These are phyloP conservation scores for Sarocladium brachiariae DNA, from an alignment of 2,329 filamentous ascomycete genomes.

Conservation along the genomic window DNA sequence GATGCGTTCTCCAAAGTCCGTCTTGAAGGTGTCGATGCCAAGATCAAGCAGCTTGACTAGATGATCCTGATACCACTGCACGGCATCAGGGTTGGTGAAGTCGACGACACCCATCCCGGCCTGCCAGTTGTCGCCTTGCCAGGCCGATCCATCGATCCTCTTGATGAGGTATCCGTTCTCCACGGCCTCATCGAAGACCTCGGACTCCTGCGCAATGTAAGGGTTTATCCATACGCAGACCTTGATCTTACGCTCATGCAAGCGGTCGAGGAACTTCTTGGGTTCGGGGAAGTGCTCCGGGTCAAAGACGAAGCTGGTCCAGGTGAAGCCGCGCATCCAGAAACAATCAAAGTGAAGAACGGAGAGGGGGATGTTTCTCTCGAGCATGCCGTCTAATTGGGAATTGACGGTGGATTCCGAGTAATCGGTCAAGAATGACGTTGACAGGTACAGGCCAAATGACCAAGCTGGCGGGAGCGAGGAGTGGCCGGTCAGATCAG, in stretches of 20 bases:
- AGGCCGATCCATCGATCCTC: slow-evolving; percentile 61
- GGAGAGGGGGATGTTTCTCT: slow-evolving; percentile 57
- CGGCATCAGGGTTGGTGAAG: slow-evolving; percentile 65
- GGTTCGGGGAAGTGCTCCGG: slow-evolving; percentile 62
- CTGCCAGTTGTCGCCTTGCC: slow-evolving; percentile 74
- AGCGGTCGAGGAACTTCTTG: slow-evolving; percentile 52
- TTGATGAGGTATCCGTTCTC: slow-evolving; percentile 64
- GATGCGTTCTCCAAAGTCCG: slow-evolving; percentile 69
- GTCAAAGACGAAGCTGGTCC: slow-evolving; percentile 70
- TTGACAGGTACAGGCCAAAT: slow-evolving; percentile 70
- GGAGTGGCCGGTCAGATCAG: slow-evolving; percentile 58
- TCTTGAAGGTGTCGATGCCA: slow-evolving; percentile 68
- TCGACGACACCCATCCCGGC: slow-evolving; percentile 70
- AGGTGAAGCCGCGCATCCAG: slow-evolving; percentile 70
- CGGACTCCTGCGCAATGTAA: slow-evolving; percentile 64
- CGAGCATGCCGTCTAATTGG: slow-evolving; percentile 63
- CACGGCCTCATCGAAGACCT: slow-evolving; percentile 56
- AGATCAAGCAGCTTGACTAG: slow-evolving; percentile 58
- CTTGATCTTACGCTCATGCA: slow-evolving; percentile 59
- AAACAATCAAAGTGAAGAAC: slow-evolving; percentile 75
- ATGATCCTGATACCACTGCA: slow-evolving; percentile 56
- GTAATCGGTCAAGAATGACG: slow-evolving; percentile 68
- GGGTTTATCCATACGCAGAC: slow-evolving; percentile 74
- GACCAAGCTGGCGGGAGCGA: slow-evolving; percentile 65
- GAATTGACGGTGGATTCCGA: slow-evolving; percentile 60